These are phyloP conservation scores for Xylaria sp. DNA, from an alignment of 2,329 filamentous ascomycete genomes.

Conservation along the genomic window DNA sequence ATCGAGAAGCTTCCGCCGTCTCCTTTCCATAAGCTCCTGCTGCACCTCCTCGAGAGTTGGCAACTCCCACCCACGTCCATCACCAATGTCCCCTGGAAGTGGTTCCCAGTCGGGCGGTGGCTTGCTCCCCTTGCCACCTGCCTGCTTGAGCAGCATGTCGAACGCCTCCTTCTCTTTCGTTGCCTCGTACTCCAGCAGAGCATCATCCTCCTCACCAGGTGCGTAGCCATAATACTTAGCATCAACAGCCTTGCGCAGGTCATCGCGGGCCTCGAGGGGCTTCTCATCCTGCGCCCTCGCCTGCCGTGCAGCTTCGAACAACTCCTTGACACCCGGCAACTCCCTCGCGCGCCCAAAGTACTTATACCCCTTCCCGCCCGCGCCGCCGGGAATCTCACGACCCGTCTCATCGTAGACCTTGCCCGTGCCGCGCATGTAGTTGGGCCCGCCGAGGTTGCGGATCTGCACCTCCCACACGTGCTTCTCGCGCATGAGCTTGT, in stretches of 20 bases:
- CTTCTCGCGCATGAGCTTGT: slow-evolving; percentile 98
- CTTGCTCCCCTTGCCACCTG: slow-evolving; percentile 55
- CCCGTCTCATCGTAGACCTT: slow-evolving; percentile 80
- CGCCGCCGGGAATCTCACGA: slow-evolving; percentile 74
- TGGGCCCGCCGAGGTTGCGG: slow-evolving; percentile 92
- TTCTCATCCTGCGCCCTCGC: slow-evolving; percentile 66
- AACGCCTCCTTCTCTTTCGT: slow-evolving; percentile 84
- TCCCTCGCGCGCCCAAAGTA: slow-evolving; percentile 94
- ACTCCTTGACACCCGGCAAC: slow-evolving; percentile 92
- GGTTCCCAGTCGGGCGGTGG: slow-evolving; percentile 80
- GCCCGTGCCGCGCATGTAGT: slow-evolving; percentile 86
- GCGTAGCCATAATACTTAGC: slow-evolving; percentile 97
- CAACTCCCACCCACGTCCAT: slow-evolving; percentile 83
- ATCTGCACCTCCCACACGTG: slow-evolving; percentile 99
- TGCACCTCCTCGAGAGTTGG: slow-evolving; percentile 94
- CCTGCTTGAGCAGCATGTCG: slow-evolving; percentile 70
- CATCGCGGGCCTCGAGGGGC: slow-evolving; percentile 73
- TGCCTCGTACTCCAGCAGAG: slow-evolving; percentile 80
- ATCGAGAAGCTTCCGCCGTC: slow-evolving; percentile 84
- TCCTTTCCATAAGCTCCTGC: slow-evolving; percentile 87
- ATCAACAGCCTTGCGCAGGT: slow-evolving; percentile 81
- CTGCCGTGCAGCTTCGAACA: slow-evolving; percentile 82
- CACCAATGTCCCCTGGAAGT: slow-evolving; percentile 85
- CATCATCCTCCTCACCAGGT: slow-evolving; percentile 88
- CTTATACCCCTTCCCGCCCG: slow-evolving; percentile 89